phyloP scores from a whole-genome alignment of 257 asterid species.

The Lavandula angustifolia region DNA sequence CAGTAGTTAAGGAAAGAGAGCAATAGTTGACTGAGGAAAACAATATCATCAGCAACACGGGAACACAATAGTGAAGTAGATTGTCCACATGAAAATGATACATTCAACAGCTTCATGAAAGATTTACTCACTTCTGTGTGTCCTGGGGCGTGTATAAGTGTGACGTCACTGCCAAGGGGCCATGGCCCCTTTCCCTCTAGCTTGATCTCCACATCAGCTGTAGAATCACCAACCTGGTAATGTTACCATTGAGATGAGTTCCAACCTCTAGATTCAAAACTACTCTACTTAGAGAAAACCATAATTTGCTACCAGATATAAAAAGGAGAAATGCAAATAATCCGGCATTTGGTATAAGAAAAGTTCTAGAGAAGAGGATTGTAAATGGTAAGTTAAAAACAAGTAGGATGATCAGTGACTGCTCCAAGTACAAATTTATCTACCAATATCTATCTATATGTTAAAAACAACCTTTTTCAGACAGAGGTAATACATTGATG shows the following conservation, averaged over 20 bases:
- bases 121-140: slow-evolving; percentile 54
- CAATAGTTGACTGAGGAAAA: slow-evolving; percentile 12
- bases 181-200: slow-evolving; percentile 70
- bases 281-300: background rate
- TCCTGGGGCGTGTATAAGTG: slow-evolving; percentile 70
- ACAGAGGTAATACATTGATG: background rate
- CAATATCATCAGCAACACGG: no score
- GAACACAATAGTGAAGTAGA: no score
- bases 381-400: background rate
- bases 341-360: background rate
- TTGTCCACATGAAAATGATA: no score
- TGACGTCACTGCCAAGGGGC: slow-evolving; percentile 53
- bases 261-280: slow-evolving; percentile 13
- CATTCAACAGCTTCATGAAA: slow-evolving; percentile 10
- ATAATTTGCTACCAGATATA: background rate
- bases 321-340: background rate
- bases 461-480: background rate
- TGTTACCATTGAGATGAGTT: slow-evolving; percentile 14
- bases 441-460: background rate
- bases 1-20: slow-evolving; percentile 13
- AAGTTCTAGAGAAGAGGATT: background rate
- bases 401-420: background rate
- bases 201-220: slow-evolving; percentile 62
- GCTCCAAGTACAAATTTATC: background rate
- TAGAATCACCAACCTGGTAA: slow-evolving; percentile 51